Base-by-base conservation (phyloP, 306 rosid genomes). In the Cucurbita argyrosperma region DNA sequence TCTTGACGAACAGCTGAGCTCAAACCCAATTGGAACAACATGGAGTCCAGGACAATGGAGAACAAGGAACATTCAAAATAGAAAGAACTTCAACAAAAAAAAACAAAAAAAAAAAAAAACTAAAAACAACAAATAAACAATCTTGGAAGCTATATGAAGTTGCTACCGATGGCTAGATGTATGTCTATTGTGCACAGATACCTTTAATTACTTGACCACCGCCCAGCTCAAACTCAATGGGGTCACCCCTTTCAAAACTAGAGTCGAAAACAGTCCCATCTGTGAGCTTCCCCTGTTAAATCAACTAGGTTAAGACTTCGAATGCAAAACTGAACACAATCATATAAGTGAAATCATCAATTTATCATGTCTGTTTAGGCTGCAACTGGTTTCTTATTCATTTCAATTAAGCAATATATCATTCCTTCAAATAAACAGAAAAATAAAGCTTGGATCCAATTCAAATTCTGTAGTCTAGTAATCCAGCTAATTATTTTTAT, bases 191-290 rank as follows among this genome's bases (percentile, higher is more conserved):
- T 47, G 45, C 66, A 45, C 71, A 65, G 84, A 50, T 43, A 95
- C 99, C 99, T 88, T 91, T 91, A 82, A 95, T 95, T 68, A 95
- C 99, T 83, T 95, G 97, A 78, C 99, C 99, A 57, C 69, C 40
- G 50, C 99, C 99, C 74, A 95, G 97, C 87, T 88, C 91, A 84
- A 95, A 95, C 55, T 83, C 86, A 80, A 95, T 89, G 72, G 99
- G 99, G 72, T 76, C 89, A 67, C 87, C 83, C 76, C 99, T 84
- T 75, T 95, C 96, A 70, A 84, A 91, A 81, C 99, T 95, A 45
- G 99, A 95, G 80, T 95, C 97, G 42, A 95, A 95, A 49, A 91
- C 99, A 66, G 99, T 95, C 76, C 99, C 97, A 80, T 95, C 99
- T 0, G 96, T 88, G 83, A 95, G 96, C 81, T 87, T 95, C 63